Evolutionary conservation across 169 alveolate genomes (phyloP), one percentile per base, ranked within the genome.

Genomic region (Plasmodium cynomolgi): DNA sequence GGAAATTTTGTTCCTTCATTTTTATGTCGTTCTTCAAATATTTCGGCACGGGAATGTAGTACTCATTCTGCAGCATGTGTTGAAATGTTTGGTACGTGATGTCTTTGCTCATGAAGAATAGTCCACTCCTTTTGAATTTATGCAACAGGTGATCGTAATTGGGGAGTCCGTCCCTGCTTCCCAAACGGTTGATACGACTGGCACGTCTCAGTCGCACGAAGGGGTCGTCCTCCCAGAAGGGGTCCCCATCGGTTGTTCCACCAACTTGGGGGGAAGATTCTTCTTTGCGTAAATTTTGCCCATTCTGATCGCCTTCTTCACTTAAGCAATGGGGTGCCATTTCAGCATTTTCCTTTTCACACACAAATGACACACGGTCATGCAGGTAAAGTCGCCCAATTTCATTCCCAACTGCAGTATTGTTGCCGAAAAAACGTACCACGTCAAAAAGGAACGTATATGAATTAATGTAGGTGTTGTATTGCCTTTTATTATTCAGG

Each of bases 41-140:
- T 77, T 91, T 91, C 17, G 95, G 95, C 34, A 91, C 33, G 8
- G 95, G 95, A n/a, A 91, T 91, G 37, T 81, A 91, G 54, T 91
- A 91, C 58, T 91, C 95, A 91, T 68, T 91, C 33, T 39, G 83
- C 84, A 91, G 23, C 29, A 91, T 82, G 74, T 82, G 71, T 71
- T 91, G 91, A 72, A 91, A 91, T 20, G 37, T 72, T 44, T 80
- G 3, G 75, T 91, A 73, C 20, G 92, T 91, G 56, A 81, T 91
- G 77, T 91, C 92, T 26, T 91, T 91, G 37, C 92, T 91, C 33
- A 91, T 44, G 34, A 91, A 71, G 23, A 91, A 37, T 39, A 91
- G 58, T 11, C 83, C 74, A 72, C 29, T 8, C 75, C 74, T 91
- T 91, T 91, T 81, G 44, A 91, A 85, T 39, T 17, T 58, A 1